Conservation (phyloP, 139 green algal species). For the Zygnema circumcarinatum region DNA sequence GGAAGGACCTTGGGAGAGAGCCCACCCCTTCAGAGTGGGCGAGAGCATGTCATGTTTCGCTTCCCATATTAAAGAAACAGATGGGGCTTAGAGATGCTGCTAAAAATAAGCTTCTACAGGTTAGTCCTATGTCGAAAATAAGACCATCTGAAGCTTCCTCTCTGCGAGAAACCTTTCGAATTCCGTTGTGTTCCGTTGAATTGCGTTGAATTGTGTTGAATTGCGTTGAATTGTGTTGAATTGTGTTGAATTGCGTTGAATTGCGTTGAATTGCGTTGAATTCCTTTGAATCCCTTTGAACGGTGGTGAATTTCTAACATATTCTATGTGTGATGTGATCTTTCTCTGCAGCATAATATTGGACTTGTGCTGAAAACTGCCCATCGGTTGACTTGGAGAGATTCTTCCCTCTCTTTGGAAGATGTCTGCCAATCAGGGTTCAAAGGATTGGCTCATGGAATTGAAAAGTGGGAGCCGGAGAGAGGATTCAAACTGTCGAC, state of each 20-base stretch:
- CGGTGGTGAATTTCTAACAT: no score
- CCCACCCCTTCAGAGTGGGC: background rate
- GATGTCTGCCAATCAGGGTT: background rate
- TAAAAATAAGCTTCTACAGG: background rate
- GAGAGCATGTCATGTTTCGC: background rate
- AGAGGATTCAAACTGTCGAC: background rate
- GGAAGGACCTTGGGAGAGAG: background rate
- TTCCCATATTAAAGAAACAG: background rate
- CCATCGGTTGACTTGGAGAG: background rate
- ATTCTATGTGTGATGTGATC: no score
- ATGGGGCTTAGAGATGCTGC: background rate
- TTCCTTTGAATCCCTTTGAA: no score
- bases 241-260: no score
- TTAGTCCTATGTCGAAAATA: no score
- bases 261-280: no score
- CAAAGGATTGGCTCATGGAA: background rate
- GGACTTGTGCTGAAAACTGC: background rate
- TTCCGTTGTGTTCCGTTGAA: no score
- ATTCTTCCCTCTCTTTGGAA: background rate
- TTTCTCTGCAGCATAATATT: background rate
- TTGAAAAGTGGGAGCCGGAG: background rate
- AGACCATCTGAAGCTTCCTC: no score
- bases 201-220: no score
- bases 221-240: no score
- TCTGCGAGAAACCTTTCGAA: no score